phyloP scores from a whole-genome alignment of 2,329 filamentous ascomycete species.

The Pseudogymnoascus sp. region DNA sequence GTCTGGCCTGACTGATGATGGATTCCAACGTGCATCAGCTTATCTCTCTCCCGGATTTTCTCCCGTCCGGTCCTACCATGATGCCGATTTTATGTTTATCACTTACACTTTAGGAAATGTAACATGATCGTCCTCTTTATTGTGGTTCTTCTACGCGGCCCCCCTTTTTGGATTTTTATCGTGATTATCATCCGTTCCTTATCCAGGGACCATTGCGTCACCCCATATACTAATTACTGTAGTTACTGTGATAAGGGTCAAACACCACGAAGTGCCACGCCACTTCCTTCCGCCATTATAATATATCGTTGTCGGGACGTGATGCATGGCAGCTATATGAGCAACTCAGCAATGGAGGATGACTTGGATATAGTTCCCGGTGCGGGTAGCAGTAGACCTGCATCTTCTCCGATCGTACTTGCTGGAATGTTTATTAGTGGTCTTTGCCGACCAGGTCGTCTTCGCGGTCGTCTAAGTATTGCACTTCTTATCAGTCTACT shows the following conservation, averaged over 20 bases:
- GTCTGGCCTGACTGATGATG: neutral
- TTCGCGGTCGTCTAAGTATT: slow-evolving; percentile 16
- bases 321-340: neutral
- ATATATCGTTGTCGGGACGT: neutral
- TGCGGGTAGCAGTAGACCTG: neutral
- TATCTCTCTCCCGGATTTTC: neutral
- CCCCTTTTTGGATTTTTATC: neutral
- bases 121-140: neutral
- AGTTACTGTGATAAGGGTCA: neutral
- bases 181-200: neutral
- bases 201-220: neutral
- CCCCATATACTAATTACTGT: neutral
- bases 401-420: slow-evolving; percentile 16
- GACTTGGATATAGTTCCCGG: neutral
- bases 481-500: slow-evolving; percentile 15
- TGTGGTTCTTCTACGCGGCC: neutral
- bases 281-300: neutral
- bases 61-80: neutral
- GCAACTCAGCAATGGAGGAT: slow-evolving; percentile 1
- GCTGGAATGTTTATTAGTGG: slow-evolving; percentile 16
- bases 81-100: neutral
- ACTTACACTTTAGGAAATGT: neutral
- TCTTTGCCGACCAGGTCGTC: slow-evolving; percentile 18
- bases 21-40: neutral
- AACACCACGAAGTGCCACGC: neutral